Conservation (phyloP, 1,284 basidiomycete genomes). For the Agaricales sp. region DNA sequence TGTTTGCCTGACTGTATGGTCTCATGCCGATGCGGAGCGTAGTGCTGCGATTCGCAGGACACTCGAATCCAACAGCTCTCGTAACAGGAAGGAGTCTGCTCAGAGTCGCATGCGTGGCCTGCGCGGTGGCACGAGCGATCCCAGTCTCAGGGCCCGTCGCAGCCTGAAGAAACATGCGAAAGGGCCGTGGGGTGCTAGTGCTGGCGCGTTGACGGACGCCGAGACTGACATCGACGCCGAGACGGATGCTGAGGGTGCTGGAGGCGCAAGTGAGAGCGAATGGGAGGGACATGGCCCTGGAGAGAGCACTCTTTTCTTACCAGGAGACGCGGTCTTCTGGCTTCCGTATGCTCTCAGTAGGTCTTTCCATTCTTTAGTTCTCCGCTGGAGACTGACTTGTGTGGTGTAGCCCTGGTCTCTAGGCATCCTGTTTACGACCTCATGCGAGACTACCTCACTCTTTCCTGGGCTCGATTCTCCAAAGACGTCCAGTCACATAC, state of each 20-base stretch:
- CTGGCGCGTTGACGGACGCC: constrained; percentile 35
- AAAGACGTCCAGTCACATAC: constrained; percentile 87
- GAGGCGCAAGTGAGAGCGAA: constrained; percentile 72
- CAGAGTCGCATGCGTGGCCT: constrained; percentile 62
- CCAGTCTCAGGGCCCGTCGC: constrained; percentile 42
- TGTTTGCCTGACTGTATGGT: constrained; percentile 89
- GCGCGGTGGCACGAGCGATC: constrained; percentile 40
- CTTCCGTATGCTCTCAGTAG: constrained; percentile 83
- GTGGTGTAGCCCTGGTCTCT: constrained; percentile 64
- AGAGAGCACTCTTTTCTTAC: constrained; percentile 77
- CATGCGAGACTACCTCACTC: constrained; percentile 86
- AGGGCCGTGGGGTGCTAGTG: constrained; percentile 51
- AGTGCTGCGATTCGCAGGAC: constrained; percentile 74
- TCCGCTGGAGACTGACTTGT: not conserved
- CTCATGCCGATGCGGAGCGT: constrained; percentile 82
- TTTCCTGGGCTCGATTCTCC: constrained; percentile 88
- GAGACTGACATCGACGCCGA: constrained; percentile 54
- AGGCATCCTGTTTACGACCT: constrained; percentile 88
- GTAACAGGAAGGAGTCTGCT: constrained; percentile 67
- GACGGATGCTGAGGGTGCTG: constrained; percentile 44
- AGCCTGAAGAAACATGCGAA: constrained; percentile 44
- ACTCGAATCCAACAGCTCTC: constrained; percentile 65
- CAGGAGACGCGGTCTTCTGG: constrained; percentile 87
- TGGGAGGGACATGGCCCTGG: constrained; percentile 75
- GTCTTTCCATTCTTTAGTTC: constrained; percentile 19